phyloP scores from a whole-genome alignment of 192 early-diverging fungal genomes.

The Gryganskiella cystojenkinii region DNA sequence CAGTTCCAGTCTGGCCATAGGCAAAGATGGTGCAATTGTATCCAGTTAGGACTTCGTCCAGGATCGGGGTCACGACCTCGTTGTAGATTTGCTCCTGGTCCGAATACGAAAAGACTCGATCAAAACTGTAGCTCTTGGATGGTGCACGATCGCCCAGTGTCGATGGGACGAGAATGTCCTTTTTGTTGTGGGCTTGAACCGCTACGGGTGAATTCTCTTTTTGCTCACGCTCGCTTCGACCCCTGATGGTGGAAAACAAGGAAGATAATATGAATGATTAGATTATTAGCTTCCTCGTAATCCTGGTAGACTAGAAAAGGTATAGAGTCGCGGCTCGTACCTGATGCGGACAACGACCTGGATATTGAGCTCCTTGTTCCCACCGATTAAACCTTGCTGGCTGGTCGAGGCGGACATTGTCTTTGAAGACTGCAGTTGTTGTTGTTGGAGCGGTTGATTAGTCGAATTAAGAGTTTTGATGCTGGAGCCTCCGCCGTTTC shows the following conservation, averaged over 20 bases:
- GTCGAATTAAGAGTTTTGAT: neutral
- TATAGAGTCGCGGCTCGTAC: conserved; percentile 42
- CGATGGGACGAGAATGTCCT: conserved; percentile 68
- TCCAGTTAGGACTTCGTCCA: conserved; percentile 76
- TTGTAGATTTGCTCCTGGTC: conserved; percentile 85
- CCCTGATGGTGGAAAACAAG: conserved; percentile 26
- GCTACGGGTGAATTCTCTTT: conserved; percentile 71
- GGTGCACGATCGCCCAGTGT: conserved; percentile 62
- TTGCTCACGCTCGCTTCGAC: conserved; percentile 70
- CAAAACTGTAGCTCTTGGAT: conserved; percentile 85
- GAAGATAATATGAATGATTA: neutral
- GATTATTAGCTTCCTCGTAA: neutral
- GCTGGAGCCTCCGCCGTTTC: neutral
- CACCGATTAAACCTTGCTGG: neutral
- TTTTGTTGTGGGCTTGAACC: conserved; percentile 66
- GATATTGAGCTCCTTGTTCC: conserved; percentile 78
- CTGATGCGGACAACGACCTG: conserved; percentile 85
- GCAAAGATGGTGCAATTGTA: conserved; percentile 89
- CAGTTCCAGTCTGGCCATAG: conserved; percentile 92
- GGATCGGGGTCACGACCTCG: conserved; percentile 81
- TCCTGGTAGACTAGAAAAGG: neutral
- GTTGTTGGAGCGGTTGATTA: neutral
- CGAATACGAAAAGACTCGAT: conserved; percentile 87
- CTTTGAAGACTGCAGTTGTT: neutral
- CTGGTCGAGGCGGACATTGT: neutral